phyloP scores from a whole-genome alignment of 805 yeast species.

The Citeromyces nyonsensis region DNA sequence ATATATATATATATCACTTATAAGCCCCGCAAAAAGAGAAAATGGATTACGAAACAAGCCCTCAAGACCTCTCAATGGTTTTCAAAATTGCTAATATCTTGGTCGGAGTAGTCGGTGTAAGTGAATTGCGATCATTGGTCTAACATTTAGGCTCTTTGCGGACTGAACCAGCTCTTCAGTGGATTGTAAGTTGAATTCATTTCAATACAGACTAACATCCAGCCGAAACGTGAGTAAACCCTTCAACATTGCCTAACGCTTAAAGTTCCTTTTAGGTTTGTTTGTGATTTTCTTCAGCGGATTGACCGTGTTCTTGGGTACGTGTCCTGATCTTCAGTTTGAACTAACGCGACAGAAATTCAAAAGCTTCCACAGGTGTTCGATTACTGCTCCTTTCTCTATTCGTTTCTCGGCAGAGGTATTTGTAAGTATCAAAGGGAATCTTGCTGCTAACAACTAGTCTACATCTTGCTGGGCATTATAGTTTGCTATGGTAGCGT shows the following conservation, averaged over 20 bases:
- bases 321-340: slow-evolving; percentile 7
- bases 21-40: slow-evolving; percentile 2
- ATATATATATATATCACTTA: background rate
- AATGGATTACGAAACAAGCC: slow-evolving; percentile 27
- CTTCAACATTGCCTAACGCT: background rate
- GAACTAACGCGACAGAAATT: slow-evolving; percentile 13
- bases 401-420: slow-evolving; percentile 66
- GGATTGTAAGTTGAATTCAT: slow-evolving; percentile 9
- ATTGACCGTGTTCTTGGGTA: slow-evolving; percentile 32
- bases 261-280: slow-evolving; percentile 38
- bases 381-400: slow-evolving; percentile 51
- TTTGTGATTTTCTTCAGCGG: slow-evolving; percentile 40
- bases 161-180: slow-evolving; percentile 29
- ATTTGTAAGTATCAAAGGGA: slow-evolving; percentile 25
- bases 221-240: background rate
- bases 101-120: slow-evolving; percentile 38
- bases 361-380: slow-evolving; percentile 43
- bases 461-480: slow-evolving; percentile 34
- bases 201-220: background rate
- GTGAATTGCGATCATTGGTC: slow-evolving; percentile 8
- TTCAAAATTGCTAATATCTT: slow-evolving; percentile 36
- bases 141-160: slow-evolving; percentile 21
- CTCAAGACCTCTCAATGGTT: slow-evolving; percentile 23
- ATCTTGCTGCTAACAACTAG: slow-evolving; percentile 9
- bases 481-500: slow-evolving; percentile 33